Base-by-base conservation (phyloP, 805 yeast genomes). In the Lipomyces sp. region DNA sequence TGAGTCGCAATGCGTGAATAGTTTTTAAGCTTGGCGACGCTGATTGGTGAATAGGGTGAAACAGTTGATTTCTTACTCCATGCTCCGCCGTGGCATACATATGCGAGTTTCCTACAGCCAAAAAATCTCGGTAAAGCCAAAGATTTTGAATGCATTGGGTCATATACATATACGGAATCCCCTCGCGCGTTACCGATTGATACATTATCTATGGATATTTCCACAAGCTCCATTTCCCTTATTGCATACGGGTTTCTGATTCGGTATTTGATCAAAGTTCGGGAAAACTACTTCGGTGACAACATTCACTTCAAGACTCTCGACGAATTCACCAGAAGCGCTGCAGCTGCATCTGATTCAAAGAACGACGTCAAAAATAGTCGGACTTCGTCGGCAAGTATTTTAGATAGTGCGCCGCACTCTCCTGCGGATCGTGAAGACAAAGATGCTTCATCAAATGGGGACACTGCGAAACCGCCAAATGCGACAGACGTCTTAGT, bases 11-110 rank as follows among this genome's bases (percentile, higher is more conserved):
- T 15, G 34, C 83, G 94, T 57, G 18, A 32, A 59, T 24, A 10
- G 58, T 24, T 32, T 29, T 18, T 24, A 24, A 24, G 48, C 6
- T 15, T 42, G 48, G 48, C 48, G 6, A 7, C 8, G 29, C 48
- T 42, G 48, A 42, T 42, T 42, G 18, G 48, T 42, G 24, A 51
- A 8, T 53, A 58, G 63, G 56, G 63, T 57, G 62, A 62, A 39
- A 30, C 34, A 4, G 42, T 92, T 70, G 84, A 87, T 58, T 73
- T 95, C 57, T 79, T 84, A 0, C 75, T 93, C 2, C 89, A 87
- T 64, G 86, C 95, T 0, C 98, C 99, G 0, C 89, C 94, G 0
- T 95, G 98, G 97, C 96, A 92, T 74, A 93, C 98, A 0, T 79
- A 87, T 33, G 85, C 87, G 63, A 87, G 89, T 58, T 94, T 94